These are phyloP conservation scores for Hebeloma cylindrosporum DNA, from an alignment of 768 basidiomycete species.

Conservation along the genomic window DNA sequence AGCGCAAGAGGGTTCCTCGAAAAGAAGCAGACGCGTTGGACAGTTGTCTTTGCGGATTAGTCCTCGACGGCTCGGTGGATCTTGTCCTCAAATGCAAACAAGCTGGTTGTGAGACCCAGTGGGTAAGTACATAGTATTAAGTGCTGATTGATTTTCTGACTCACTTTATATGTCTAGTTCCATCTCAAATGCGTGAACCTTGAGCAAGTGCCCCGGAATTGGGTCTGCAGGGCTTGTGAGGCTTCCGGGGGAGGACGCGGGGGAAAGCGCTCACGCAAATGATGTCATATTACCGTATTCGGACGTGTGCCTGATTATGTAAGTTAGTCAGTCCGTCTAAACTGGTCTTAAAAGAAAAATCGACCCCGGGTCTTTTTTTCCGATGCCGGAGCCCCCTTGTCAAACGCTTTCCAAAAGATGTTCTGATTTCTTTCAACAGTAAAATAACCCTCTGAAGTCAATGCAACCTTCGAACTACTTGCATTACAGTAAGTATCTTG, in stretches of 20 bases:
- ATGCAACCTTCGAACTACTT: too few relatives aligned
- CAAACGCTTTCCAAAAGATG: too few relatives aligned
- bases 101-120: slow-evolving; percentile 1
- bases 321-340: too few relatives aligned
- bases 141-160: not conserved
- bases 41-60: not conserved
- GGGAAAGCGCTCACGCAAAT: not conserved
- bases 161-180: not conserved
- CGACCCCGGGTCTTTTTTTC: too few relatives aligned
- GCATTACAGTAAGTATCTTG: too few relatives aligned
- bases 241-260: not conserved
- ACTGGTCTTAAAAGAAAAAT: too few relatives aligned
- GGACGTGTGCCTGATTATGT: too few relatives aligned
- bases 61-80: not conserved
- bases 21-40: too few relatives aligned
- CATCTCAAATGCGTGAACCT: not conserved
- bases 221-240: slow-evolving; percentile 6
- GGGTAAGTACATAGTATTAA: not conserved
- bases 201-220: not conserved
- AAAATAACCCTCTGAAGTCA: too few relatives aligned
- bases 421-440: too few relatives aligned
- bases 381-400: too few relatives aligned
- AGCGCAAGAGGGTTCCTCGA: too few relatives aligned
- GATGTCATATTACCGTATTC: slow-evolving; percentile 4
- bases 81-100: not conserved